Evolutionary conservation across 1,284 basidiomycete genomes (phyloP), one percentile per base, ranked within the genome.

Genomic region (Marasmius sp.): DNA sequence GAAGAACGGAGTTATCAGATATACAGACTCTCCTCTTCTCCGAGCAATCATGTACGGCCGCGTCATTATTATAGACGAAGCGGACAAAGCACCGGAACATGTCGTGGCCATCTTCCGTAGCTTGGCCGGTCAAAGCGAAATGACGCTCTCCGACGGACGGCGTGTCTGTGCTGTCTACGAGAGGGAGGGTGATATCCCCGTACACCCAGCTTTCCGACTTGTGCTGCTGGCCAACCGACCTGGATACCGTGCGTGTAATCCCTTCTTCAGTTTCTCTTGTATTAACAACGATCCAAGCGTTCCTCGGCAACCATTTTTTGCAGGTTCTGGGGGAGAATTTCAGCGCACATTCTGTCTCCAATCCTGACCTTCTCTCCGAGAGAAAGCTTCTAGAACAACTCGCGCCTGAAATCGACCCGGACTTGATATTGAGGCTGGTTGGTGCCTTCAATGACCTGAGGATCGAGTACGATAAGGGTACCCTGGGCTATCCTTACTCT

Each of bases 311-410:
- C 63, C 86, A 89, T 68, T 89, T 89, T 76, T 71, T 88, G 20
- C 86, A 89, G 67, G 87, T 89, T 12, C 76, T 88, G 2, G 87
- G 86, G 1, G 87, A 89, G 70, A 86, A 84, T 66, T 88, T 89
- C 71, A 86, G 85, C 64, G 78, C 85, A 22, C 86, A 88, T 71
- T 82, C 86, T 1, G 81, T 89, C 12, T 80, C 82, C 12, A 89
- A 89, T 68, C 87, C 87, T 1, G 86, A 88, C 67, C 79, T 84
- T 69, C 77, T 78, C 16, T 88, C 86, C 22, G 87, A 88, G 67
- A 73, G 81, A 51, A 83, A 76, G 65, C 74, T 89, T 11, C 73
- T 89, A 20, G 71, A 79, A 1, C 85, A 88, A 65, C 77, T 89
- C 27, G 87, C 86, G 0, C 87, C 86, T 2, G 84, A 86, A 64